Base-by-base conservation (phyloP, 2,329 filamentous ascomycete species). In the Fusarium chaquense region DNA sequence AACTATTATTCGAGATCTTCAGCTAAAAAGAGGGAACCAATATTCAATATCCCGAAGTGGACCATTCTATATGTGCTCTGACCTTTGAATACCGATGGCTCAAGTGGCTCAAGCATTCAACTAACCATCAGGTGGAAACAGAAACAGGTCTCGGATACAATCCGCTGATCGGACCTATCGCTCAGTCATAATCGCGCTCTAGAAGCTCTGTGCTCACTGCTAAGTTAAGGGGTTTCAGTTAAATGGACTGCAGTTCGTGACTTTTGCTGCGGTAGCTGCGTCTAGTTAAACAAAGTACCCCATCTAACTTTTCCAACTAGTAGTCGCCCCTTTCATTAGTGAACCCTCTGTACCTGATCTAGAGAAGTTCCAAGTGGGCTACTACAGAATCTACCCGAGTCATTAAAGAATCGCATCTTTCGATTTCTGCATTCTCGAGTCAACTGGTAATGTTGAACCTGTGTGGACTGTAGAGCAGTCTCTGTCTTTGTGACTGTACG, bases 41-140 rank as follows among this genome's bases (percentile, higher is more conserved):
- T 45, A 43, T 24, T 46, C 50, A 61, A 62, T 44, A 58, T 70
- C 56, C 61, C 35, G 43, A 59, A 54, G 65, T 65, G 59, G 59
- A 56, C 55, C 65, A 9, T 24, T 28, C 53, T 40, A 64, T 32
- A 33, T 41, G 49, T 52, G 49, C 49, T 52, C 26, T 32, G 28
- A 46, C 44, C 28, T 46, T 30, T 3, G 6, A 6, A 46, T 46
- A 32, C n/a, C 20, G n/a, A 40, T 40, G 28, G 26, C 28, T 32
- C 18, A 10, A 32, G 28, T 40, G 28, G 26, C 28, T 32, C 18
- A 10, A 32, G 44, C 28, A 26, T 46, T n/a, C 5, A 9, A 32
- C 22, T 44, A 9, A 18, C 15, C 41, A 44, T 18, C 41, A 18
- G 16, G 22, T 44, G 24, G 41, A 26, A 44, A 26, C 41, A 44